These are phyloP conservation scores for Tylopilus sp. DNA, from an alignment of 1,284 basidiomycete genomes.

Conservation along the genomic window DNA sequence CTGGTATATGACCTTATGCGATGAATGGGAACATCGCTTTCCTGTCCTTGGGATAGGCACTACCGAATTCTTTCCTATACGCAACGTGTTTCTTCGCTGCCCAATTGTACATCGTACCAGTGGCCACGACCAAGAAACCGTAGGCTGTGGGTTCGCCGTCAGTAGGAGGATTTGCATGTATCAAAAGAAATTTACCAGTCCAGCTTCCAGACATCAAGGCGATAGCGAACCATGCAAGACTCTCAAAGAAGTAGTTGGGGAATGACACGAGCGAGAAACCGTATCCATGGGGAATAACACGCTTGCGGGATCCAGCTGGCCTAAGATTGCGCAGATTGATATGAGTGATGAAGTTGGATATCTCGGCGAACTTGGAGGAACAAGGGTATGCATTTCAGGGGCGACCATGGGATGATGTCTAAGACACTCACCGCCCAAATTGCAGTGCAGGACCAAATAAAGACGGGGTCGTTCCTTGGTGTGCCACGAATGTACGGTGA, in stretches of 20 bases:
- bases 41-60: conserved; percentile 80
- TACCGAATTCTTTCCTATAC: conserved; percentile 96
- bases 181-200: conserved; percentile 61
- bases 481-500: conserved; percentile 77
- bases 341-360: conserved; percentile 91
- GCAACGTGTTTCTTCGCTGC: conserved; percentile 91
- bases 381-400: not conserved
- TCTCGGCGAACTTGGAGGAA: conserved; percentile 76
- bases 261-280: conserved; percentile 90
- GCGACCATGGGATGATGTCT: conserved; percentile 2
- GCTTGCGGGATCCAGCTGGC: conserved; percentile 82
- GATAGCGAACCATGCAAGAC: conserved; percentile 81
- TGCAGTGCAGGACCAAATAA: conserved; percentile 74
- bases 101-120: conserved; percentile 88
- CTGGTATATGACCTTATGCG: conserved; percentile 22
- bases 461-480: conserved; percentile 72
- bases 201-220: conserved; percentile 84
- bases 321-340: conserved; percentile 87
- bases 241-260: conserved; percentile 98
- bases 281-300: conserved; percentile 89
- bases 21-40: conserved; percentile 87
- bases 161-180: no score
- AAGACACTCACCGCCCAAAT: conserved; percentile 79
- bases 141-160: conserved; percentile 57
- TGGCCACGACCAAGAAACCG: conserved; percentile 78